These are phyloP conservation scores for Tricholoma flavovirens DNA, from an alignment of 768 basidiomycete species.

Conservation along the genomic window DNA sequence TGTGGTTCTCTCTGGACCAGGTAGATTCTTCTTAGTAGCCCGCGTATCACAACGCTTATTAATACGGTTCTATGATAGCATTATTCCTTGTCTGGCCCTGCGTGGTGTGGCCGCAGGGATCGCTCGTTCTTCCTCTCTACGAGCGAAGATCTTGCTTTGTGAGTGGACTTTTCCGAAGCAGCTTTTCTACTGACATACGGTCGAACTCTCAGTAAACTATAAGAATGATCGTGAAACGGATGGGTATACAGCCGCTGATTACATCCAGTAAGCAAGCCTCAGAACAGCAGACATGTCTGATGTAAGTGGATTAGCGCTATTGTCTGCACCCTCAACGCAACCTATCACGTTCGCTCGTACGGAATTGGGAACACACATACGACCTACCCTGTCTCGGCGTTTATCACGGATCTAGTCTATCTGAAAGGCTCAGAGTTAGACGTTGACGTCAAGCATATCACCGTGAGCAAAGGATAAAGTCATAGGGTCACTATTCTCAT, in stretches of 20 bases:
- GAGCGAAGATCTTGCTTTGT: slow-evolving; percentile 84
- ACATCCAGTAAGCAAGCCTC: slow-evolving; percentile 53
- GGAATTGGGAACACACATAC: slow-evolving; percentile 57
- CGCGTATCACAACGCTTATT: background rate
- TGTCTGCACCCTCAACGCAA: slow-evolving; percentile 58
- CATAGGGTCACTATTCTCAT: background rate
- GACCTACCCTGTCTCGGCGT: slow-evolving; percentile 69
- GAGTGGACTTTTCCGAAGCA: slow-evolving; percentile 24
- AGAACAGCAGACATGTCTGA: slow-evolving; percentile 1
- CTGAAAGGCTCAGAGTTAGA: slow-evolving; percentile 55
- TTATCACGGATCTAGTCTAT: slow-evolving; percentile 82
- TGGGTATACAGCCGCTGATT: slow-evolving; percentile 79
- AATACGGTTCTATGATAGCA: slow-evolving; percentile 20
- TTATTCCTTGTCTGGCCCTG: slow-evolving; percentile 88
- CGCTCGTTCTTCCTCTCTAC: slow-evolving; percentile 62
- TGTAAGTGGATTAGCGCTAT: slow-evolving; percentile 49
- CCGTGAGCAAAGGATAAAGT: slow-evolving; percentile 38
- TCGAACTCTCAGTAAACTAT: slow-evolving; percentile 63
- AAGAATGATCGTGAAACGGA: slow-evolving; percentile 89
- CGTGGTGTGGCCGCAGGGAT: slow-evolving; percentile 75
- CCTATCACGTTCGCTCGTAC: slow-evolving; percentile 46
- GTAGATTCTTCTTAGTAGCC: slow-evolving; percentile 28
- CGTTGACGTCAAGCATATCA: slow-evolving; percentile 57
- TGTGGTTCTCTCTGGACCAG: slow-evolving; percentile 96
- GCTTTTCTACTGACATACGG: background rate